Conservation (phyloP, 2,329 filamentous ascomycete genomes). For the Trichoderma sp. region DNA sequence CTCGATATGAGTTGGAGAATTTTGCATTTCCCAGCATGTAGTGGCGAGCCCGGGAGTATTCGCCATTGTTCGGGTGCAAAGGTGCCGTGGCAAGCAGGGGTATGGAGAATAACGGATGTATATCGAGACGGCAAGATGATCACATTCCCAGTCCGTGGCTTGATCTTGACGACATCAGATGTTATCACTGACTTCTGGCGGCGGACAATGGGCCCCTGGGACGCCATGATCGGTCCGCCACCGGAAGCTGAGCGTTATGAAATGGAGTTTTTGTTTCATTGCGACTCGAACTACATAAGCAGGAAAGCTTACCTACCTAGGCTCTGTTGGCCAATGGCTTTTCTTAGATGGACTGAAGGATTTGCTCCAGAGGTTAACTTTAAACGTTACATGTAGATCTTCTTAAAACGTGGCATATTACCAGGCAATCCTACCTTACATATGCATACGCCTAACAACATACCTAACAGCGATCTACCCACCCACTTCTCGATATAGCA, state of each 20-base stretch:
- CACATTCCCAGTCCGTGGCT: not conserved
- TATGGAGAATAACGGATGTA: not conserved
- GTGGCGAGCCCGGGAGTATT: not conserved
- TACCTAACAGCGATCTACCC: not conserved
- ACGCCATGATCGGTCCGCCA: not conserved
- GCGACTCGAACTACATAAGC: not conserved
- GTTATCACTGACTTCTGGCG: not conserved
- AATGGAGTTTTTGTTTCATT: not conserved
- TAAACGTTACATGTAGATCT: not conserved
- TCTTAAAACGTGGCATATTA: not conserved
- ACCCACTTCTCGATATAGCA: not conserved
- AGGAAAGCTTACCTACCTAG: not conserved
- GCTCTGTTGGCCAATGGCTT: not conserved
- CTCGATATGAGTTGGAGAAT: not conserved
- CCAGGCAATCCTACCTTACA: not conserved
- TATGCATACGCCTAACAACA: too few species aligned
- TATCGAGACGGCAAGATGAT: not conserved
- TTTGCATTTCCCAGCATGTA: not conserved
- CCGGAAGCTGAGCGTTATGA: not conserved
- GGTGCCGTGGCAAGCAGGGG: not conserved
- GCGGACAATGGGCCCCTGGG: not conserved
- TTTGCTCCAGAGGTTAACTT: not conserved
- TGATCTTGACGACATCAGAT: not conserved
- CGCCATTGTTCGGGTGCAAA: not conserved
- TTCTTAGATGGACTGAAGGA: not conserved